Evolutionary conservation across 768 basidiomycete species (phyloP), one percentile per base, ranked within the genome.

Genomic region (Termitomyces sp.): DNA sequence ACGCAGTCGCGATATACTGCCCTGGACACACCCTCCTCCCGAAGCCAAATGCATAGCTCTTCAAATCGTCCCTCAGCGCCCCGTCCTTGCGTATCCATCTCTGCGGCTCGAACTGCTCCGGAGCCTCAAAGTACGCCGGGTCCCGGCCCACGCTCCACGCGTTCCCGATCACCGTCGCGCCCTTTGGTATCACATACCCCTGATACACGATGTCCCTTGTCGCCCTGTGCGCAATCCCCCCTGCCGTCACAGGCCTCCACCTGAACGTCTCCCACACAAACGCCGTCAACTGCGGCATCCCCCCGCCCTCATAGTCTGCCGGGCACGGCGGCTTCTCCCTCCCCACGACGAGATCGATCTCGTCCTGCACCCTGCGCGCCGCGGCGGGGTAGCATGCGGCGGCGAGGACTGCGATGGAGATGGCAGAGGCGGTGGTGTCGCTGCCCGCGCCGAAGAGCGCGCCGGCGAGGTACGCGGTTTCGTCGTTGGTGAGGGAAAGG

Each of bases 1-100:
- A 74, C 78, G 69, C 68, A 56, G 72, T 74, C 7, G 81, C 87
- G 33, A 89, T 80, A 66, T 86, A 79, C 63, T 82, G 81, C 0
- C 87, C 87, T 0, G 86, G 86, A 58, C 87, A 89, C 5, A 87
- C 76, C n/a, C 86, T 82, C 20, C 82, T 68, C 14, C 84, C 85
- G 54, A 84, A 85, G 1, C 85, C 84, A 54, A 84, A 87, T 26
- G 79, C 71, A 53, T 77, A 84, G 30, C 76, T 72, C 63, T 76
- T 81, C 40, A 84, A 63, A 55, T 84, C 83, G 12, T 83, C 80
- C n/a, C 76, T 73, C 18, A 86, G 53, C 27, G 67, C 72, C 0
- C 80, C 80, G 8, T 77, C 70, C 16, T 68, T 62, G 10, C 68
- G 72, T 26, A 86, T 54, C 85, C 85, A 88, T 37, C 85, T 72